These are phyloP conservation scores for Crinitomyces ghanaensis DNA, from an alignment of 805 yeast species.

Conservation along the genomic window DNA sequence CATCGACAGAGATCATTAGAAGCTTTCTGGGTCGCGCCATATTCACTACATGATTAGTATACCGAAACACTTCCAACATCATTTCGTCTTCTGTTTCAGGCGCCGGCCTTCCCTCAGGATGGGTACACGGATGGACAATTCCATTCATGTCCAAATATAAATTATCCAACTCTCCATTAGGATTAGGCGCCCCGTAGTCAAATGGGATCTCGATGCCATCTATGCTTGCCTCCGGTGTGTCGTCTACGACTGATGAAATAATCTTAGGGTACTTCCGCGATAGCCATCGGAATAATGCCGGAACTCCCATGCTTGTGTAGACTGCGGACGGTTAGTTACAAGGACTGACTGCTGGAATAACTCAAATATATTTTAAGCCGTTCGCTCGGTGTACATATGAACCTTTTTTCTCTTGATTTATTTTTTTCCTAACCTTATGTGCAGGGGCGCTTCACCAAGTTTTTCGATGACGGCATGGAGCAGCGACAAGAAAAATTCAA, in stretches of 20 bases:
- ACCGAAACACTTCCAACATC: slow-evolving; percentile 86
- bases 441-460: too few species aligned
- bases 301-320: slow-evolving; percentile 74
- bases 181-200: slow-evolving; percentile 64
- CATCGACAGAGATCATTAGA: slow-evolving; percentile 92
- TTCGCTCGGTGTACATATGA: too few species aligned
- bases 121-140: slow-evolving; percentile 98
- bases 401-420: too few species aligned
- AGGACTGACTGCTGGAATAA: too few species aligned
- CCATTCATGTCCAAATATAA: slow-evolving; percentile 96
- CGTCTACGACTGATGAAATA: slow-evolving; percentile 81
- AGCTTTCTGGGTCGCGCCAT: slow-evolving; percentile 95
- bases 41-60: slow-evolving; percentile 80
- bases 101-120: slow-evolving; percentile 92
- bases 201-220: slow-evolving; percentile 57
- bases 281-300: slow-evolving; percentile 95
- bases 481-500: slow-evolving; percentile 22
- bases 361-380: too few species aligned
- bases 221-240: slow-evolving; percentile 38
- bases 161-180: slow-evolving; percentile 93
- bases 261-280: slow-evolving; percentile 89
- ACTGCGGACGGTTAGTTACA: too few species aligned
- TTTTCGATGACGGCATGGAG: too few species aligned
- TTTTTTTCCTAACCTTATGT: too few species aligned
- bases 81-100: slow-evolving; percentile 96